phyloP scores from a whole-genome alignment of 768 basidiomycete species.

The Candolleomyces aberdarensis region DNA sequence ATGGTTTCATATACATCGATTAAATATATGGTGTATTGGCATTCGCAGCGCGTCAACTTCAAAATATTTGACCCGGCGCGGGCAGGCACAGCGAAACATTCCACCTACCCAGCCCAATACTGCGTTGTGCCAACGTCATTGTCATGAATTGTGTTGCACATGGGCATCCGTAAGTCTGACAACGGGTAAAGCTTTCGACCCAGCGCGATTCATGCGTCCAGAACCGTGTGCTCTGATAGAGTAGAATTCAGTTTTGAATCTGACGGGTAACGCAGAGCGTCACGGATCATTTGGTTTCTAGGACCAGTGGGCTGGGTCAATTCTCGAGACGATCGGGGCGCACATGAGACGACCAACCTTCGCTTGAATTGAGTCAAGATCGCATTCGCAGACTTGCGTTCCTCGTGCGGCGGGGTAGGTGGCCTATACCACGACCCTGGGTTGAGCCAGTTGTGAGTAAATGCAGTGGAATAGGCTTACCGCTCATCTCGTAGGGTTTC shows the following conservation, averaged over 20 bases:
- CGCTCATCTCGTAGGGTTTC: conserved; percentile 61
- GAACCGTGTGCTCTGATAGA: neutral
- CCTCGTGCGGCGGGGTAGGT: conserved; percentile 25
- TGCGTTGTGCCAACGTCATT: no score
- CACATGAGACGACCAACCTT: conserved; percentile 38
- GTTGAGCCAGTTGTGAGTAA: neutral
- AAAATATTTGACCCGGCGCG: no score
- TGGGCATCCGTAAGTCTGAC: no score
- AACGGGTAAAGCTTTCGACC: no score
- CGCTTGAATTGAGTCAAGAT: conserved; percentile 65
- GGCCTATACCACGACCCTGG: conserved; percentile 15
- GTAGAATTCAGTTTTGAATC: conserved; percentile 1
- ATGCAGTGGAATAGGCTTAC: conserved; percentile 23
- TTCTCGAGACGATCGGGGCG: neutral
- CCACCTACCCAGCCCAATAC: no score
- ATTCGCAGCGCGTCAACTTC: no score
- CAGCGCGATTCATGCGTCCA: neutral
- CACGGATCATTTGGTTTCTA: conserved; percentile 39
- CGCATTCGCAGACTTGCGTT: conserved; percentile 46
- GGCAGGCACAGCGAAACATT: no score
- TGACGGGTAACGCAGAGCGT: conserved; percentile 51
- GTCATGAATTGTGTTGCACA: no score
- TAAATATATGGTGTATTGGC: no score
- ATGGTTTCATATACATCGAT: no score
- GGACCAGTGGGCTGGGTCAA: conserved; percentile 2